A percentile compares a stretch with the other conserved stretches of the same genome.
Conservation (phyloP, 164 flowering plant genomes). For the Euptelea pleiosperma region DNA sequence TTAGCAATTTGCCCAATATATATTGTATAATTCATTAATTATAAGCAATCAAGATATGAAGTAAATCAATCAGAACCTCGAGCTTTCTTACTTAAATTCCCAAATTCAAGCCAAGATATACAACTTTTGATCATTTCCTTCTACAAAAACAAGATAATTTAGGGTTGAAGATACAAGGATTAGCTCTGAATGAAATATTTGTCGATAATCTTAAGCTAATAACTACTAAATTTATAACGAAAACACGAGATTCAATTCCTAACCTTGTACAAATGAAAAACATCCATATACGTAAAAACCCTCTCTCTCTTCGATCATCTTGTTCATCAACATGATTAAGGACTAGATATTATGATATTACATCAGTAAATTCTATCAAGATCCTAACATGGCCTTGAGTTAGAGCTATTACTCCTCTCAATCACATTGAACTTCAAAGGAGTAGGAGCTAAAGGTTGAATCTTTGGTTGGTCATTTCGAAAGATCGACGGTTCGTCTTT, state of each 20-base stretch:
- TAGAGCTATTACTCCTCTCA: slow-evolving; percentile 27
- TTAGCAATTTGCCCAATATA: not conserved
- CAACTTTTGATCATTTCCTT: slow-evolving; percentile 4
- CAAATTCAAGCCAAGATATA: not conserved
- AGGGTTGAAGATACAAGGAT: no score
- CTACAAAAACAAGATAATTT: no score
- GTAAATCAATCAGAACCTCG: not conserved
- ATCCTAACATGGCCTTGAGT: slow-evolving; percentile 25
- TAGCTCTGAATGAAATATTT: no score
- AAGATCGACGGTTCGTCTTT: slow-evolving; percentile 16
- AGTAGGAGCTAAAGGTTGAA: slow-evolving; percentile 12
- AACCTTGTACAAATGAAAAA: no score
- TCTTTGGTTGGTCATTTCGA: slow-evolving; percentile 10
- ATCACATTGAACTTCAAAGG: slow-evolving; percentile 20
- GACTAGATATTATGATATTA: slow-evolving; percentile 8
- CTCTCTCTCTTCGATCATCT: no score
- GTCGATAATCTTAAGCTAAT: no score
- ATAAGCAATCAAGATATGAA: no score
- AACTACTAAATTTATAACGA: no score
- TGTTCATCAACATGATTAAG: not conserved
- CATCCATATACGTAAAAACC: no score
- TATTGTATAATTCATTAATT: not conserved
- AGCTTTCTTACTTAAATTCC: slow-evolving; percentile 3
- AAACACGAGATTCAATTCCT: no score
- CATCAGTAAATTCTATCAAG: slow-evolving; percentile 5